These are phyloP conservation scores for Lycium ferocissimum DNA, from an alignment of 257 asterid species.

Conservation along the genomic window DNA sequence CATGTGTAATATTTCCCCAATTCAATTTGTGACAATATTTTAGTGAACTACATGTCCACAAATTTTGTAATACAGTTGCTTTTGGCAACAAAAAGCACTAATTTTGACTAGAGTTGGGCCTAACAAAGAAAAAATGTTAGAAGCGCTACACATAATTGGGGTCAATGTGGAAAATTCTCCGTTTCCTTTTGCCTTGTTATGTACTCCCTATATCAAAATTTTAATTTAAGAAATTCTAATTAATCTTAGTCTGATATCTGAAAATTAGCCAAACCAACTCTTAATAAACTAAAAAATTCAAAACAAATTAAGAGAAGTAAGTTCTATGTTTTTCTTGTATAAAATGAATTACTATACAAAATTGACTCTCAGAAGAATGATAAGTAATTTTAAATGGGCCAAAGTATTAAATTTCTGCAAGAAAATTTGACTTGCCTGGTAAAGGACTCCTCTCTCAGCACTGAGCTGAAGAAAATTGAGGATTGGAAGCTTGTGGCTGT, in stretches of 20 bases:
- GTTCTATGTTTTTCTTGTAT: not conserved
- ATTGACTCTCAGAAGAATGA: too few relatives aligned
- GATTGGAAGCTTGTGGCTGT: slow-evolving; percentile 61
- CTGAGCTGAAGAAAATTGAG: slow-evolving; percentile 58
- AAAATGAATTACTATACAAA: too few relatives aligned
- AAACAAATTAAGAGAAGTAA: not conserved
- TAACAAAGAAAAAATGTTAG: too few relatives aligned
- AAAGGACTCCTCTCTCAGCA: slow-evolving; percentile 62
- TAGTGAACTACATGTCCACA: too few relatives aligned
- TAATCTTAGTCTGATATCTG: too few relatives aligned
- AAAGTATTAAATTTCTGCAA: too few relatives aligned
- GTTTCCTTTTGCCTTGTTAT: not conserved
- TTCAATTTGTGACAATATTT: too few relatives aligned
- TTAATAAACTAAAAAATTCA: not conserved
- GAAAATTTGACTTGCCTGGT: slow-evolving; percentile 46
- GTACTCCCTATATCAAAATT: not conserved
- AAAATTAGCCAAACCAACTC: not conserved
- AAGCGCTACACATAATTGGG: too few relatives aligned
- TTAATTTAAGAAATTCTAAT: not conserved
- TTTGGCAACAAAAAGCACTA: too few relatives aligned
- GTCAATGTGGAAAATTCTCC: not conserved
- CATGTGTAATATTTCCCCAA: too few relatives aligned
- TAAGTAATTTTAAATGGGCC: not conserved
- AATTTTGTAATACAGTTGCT: too few relatives aligned
- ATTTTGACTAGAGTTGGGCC: too few relatives aligned